Conservation (phyloP, 2,329 filamentous ascomycete species). For the Scolecobasidium constrictum region DNA sequence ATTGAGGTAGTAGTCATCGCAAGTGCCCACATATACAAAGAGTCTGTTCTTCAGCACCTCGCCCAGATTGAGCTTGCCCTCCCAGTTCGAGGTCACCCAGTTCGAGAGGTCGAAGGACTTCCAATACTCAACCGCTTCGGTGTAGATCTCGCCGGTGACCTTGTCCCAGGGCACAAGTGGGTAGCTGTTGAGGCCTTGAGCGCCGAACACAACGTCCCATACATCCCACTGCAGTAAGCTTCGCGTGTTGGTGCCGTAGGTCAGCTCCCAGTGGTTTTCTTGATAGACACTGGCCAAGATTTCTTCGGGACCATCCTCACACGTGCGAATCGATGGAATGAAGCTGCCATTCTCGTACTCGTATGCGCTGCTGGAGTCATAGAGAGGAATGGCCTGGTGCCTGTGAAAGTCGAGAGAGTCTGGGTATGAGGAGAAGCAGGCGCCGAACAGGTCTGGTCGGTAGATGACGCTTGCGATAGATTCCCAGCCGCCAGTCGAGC, state of each 20-base stretch:
- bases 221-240: constrained; percentile 26
- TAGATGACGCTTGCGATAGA: constrained; percentile 25
- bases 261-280: constrained; percentile 29
- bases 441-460: constrained; percentile 27
- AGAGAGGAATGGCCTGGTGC: constrained; percentile 26
- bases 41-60: constrained; percentile 20
- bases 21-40: constrained; percentile 24
- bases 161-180: constrained; percentile 30
- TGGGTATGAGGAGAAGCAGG: constrained; percentile 26
- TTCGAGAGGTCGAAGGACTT: constrained; percentile 24
- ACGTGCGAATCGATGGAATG: constrained; percentile 21
- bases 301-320: constrained; percentile 9
- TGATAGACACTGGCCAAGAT: constrained; percentile 18
- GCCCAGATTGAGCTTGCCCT: constrained; percentile 21
- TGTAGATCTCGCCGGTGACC: constrained; percentile 27
- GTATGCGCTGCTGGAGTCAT: constrained; percentile 21
- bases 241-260: constrained; percentile 23
- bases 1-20: constrained; percentile 26
- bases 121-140: constrained; percentile 25
- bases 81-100: constrained; percentile 24
- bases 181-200: constrained; percentile 26
- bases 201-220: constrained; percentile 27
- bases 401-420: constrained; percentile 26
- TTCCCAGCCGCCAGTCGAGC: constrained; percentile 27
- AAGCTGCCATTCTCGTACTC: constrained; percentile 18